A percentile compares a stretch with the other conserved stretches of the same genome.
phyloP scores from a whole-genome alignment of 2,329 filamentous ascomycete genomes.

The Talaromyces sp. region DNA sequence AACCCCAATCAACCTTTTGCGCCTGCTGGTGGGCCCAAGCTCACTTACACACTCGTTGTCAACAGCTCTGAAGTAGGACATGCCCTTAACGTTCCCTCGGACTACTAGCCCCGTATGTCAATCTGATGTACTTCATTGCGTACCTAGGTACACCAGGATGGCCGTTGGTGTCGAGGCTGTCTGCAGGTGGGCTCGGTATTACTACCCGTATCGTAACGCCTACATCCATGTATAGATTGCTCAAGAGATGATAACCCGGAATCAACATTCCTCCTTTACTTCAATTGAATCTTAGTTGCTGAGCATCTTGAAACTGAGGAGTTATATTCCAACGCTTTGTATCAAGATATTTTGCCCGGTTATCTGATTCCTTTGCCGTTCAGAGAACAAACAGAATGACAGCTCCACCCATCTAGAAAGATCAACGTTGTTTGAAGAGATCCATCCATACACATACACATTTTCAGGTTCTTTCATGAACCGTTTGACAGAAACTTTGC shows the following conservation, averaged over 20 bases:
- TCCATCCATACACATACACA: neutral
- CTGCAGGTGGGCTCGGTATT: neutral
- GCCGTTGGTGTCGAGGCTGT: conserved; percentile 5
- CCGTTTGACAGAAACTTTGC: neutral
- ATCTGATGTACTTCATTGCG: neutral
- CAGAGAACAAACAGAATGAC: conserved; percentile 15
- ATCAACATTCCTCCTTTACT: neutral
- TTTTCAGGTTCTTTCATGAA: neutral
- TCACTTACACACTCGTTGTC: neutral
- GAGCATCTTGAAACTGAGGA: neutral
- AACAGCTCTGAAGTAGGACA: neutral
- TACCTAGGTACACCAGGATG: neutral
- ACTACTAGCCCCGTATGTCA: neutral
- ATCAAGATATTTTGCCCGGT: neutral
- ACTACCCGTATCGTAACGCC: neutral
- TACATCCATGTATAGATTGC: neutral
- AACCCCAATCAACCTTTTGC: neutral
- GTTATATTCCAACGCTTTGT: neutral
- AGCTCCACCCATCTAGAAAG: conserved; percentile 6
- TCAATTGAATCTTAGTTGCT: too few relatives aligned
- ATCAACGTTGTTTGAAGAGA: neutral
- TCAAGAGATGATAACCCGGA: neutral
- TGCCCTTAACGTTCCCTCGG: neutral
- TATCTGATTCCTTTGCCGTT: neutral
- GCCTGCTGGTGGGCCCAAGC: neutral